These are phyloP conservation scores for Colletotrichum acutatum DNA, from an alignment of 2,329 filamentous ascomycete genomes.

Conservation along the genomic window DNA sequence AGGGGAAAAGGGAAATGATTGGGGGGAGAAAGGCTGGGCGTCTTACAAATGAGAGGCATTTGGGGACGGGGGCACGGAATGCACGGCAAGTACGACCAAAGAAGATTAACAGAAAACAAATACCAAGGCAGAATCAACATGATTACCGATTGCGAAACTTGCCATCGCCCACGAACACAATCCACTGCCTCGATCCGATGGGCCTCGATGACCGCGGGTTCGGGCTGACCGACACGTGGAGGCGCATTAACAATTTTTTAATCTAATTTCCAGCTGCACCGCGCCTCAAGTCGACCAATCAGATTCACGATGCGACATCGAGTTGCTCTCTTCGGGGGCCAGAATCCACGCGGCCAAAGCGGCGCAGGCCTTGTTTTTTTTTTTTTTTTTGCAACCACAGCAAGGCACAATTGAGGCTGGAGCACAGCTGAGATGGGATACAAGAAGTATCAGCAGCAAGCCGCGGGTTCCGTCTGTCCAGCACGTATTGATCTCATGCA, in stretches of 20 bases:
- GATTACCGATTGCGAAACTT: neutral
- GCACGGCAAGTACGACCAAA: neutral
- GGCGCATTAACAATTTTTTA: neutral
- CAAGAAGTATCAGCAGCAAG: neutral
- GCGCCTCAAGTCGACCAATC: neutral
- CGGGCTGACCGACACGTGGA: conserved; percentile 5
- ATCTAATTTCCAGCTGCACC: neutral
- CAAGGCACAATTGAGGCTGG: no score
- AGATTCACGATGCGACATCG: neutral
- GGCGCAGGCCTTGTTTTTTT: neutral
- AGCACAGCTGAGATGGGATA: neutral
- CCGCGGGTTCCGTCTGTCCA: neutral
- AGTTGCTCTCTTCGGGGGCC: neutral
- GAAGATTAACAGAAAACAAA: neutral
- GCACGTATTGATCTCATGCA: neutral
- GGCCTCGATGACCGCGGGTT: neutral
- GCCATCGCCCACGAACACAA: neutral
- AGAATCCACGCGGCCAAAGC: neutral
- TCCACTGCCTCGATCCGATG: neutral
- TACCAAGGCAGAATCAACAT: neutral
- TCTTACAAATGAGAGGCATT: neutral
- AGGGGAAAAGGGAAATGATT: neutral
- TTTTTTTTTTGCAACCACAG: neutral
- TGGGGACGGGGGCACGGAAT: neutral
- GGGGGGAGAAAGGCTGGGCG: neutral